phyloP scores from a whole-genome alignment of 2,329 filamentous ascomycete species.

The Penicillium psychrosexuale region DNA sequence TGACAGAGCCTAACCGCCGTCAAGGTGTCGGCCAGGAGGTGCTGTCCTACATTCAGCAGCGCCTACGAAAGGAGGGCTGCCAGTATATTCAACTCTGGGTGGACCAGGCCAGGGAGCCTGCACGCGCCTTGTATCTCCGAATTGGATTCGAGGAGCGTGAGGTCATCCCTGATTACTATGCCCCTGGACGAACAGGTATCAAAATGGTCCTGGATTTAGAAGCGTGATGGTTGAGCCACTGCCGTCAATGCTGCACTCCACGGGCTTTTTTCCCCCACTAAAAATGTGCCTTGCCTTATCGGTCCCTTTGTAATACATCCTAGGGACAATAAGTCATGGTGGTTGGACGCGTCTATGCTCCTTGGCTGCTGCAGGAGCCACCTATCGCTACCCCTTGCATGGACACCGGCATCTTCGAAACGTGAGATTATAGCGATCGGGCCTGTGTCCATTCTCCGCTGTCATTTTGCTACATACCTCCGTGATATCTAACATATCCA shows the following conservation, averaged over 20 bases:
- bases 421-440: constrained; percentile 25
- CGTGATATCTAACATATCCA: constrained; percentile 40
- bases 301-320: constrained; percentile 18
- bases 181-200: constrained; percentile 47
- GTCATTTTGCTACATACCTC: constrained; percentile 35
- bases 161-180: constrained; percentile 50
- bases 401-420: constrained; percentile 27
- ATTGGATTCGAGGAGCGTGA: constrained; percentile 49
- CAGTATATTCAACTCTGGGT: constrained; percentile 52
- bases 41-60: constrained; percentile 43
- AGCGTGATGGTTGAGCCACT: constrained; percentile 26
- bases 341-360: constrained; percentile 23
- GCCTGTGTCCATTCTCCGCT: constrained; percentile 27
- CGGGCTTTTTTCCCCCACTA: constrained; percentile 1
- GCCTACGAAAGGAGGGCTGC: constrained; percentile 48
- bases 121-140: constrained; percentile 46
- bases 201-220: constrained; percentile 42
- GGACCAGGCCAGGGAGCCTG: constrained; percentile 46
- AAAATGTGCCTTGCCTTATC: constrained; percentile 19
- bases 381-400: constrained; percentile 34
- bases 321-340: constrained; percentile 20
- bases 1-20: constrained; percentile 45
- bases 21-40: constrained; percentile 48
- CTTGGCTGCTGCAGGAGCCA: constrained; percentile 21
- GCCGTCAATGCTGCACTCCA: constrained; percentile 21